Evolutionary conservation across 176 grass and related monocot species (phyloP).

Genomic region (Thinopyrum elongatum): DNA sequence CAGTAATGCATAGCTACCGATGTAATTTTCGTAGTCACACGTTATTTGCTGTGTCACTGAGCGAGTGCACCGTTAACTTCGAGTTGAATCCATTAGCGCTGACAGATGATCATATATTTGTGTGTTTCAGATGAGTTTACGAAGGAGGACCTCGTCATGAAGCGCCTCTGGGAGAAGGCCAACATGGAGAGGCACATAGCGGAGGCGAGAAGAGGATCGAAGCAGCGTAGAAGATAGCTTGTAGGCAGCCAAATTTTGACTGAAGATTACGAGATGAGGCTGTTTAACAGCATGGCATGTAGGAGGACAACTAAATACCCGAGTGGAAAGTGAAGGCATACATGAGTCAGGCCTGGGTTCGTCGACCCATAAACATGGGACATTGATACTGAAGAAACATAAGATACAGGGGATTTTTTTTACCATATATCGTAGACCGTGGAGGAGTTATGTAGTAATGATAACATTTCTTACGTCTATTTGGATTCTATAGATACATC

Average conservation of each 20-base stretch:
- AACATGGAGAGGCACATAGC: slow-evolving; percentile 79
- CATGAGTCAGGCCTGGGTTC: not conserved
- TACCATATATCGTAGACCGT: not conserved
- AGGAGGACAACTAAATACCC: not conserved
- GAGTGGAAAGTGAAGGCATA: not conserved
- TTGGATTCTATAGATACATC: not conserved
- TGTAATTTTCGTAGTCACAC: not conserved
- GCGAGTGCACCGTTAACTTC: not conserved
- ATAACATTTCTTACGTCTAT: not conserved
- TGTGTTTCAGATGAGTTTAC: slow-evolving; percentile 64
- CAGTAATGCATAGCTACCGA: not conserved
- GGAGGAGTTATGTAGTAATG: not conserved
- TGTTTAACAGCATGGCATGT: not conserved
- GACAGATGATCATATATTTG: not conserved
- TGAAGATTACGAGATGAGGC: not conserved
- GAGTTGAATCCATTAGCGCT: not conserved
- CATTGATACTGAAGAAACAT: not conserved
- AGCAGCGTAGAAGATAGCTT: slow-evolving; percentile 58
- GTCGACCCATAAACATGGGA: not conserved
- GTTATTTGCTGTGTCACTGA: not conserved
- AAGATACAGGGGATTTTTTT: not conserved
- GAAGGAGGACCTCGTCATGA: slow-evolving; percentile 64
- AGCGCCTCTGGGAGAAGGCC: slow-evolving; percentile 72
- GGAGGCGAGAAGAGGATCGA: slow-evolving; percentile 75
- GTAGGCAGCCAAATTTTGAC: not conserved